Evolutionary conservation across 495 filamentous ascomycete species (phyloP), one percentile per base, ranked within the genome.

Genomic region (Cercophora samala): DNA sequence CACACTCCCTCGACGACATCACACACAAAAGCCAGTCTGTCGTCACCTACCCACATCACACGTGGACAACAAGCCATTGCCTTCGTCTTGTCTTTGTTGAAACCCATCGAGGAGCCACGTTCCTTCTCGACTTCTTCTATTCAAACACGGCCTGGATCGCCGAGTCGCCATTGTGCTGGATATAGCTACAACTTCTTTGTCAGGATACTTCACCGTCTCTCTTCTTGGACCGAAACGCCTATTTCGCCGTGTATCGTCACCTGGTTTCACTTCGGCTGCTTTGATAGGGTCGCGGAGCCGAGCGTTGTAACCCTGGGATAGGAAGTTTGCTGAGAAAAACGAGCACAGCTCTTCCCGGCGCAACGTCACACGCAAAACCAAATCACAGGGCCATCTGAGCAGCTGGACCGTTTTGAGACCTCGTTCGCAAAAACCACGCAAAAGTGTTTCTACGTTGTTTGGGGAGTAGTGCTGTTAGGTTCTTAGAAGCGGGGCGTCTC

Each of bases 331-430:
- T 53, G 32, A 59, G 29, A 63, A 68, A 26, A 68, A 26, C 63
- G 9, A 24, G 29, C 67, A 63, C 63, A 62, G 37, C 4, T 56
- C 52, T 53, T 23, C 53, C 42, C 54, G 54, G 62, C 68, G 64
- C 68, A 62, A 69, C 68, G 68, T 69, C 64, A 64, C 68, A 69
- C 68, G 18, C 26, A 51, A 60, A 25, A 5, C 22, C 53, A 60
- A 6, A 66, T 66, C 67, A 69, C 64, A 60, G 21, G 67, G 63
- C 60, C 59, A 59, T 37, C 29, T 37, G 58, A 61, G 13, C 58
- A 23, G 22, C 52, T 53, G 58, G 25, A 32, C 21, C 23, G 11
- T 58, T 18, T 18, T 18, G 19, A 17, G 22, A 32, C 13, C 37
- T 42, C 37, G 37, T 64, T 64, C 46, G 32, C 42, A 52, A 63